A percentile compares a stretch with the other conserved stretches of the same genome.
Conservation (phyloP, 1,139 yeast species). For the Taphrina pruni region DNA sequence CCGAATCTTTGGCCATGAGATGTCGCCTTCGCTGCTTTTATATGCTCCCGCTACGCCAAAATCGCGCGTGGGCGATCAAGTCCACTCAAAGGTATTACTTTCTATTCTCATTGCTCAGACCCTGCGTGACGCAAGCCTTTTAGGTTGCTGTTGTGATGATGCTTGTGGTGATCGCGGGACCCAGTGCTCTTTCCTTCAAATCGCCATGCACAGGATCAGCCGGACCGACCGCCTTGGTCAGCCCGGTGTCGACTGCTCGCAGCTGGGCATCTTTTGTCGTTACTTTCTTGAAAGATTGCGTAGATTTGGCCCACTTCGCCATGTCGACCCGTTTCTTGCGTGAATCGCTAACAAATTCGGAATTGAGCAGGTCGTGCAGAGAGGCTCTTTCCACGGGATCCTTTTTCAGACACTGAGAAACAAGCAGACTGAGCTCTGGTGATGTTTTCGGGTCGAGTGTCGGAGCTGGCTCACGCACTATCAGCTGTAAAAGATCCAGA, state of each 20-base stretch:
- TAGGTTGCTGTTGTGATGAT: too few relatives aligned
- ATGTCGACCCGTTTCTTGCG: conserved; percentile 56
- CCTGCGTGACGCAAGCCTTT: too few relatives aligned
- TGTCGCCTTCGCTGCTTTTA: too few relatives aligned
- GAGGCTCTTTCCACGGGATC: conserved; percentile 35
- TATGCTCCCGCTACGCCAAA: too few relatives aligned
- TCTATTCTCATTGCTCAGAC: too few relatives aligned
- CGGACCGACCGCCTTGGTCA: neutral
- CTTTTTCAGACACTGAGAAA: conserved; percentile 32
- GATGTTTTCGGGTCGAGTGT: conserved; percentile 53
- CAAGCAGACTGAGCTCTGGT: conserved; percentile 31
- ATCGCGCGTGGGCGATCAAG: too few relatives aligned
- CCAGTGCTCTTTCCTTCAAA: too few relatives aligned
- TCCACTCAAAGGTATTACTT: too few relatives aligned
- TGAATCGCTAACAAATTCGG: conserved; percentile 56
- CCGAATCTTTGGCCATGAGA: too few relatives aligned
- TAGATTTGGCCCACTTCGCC: conserved; percentile 60
- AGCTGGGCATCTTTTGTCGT: neutral
- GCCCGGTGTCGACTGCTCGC: neutral
- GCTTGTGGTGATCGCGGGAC: too few relatives aligned
- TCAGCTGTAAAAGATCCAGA: conserved; percentile 83
- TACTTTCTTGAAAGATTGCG: conserved; percentile 35
- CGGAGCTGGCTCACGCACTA: conserved; percentile 93
- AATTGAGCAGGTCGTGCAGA: conserved; percentile 27
- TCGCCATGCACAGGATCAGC: neutral